These are phyloP conservation scores for Heterobasidion annosum DNA, from an alignment of 1,284 basidiomycete species.

Conservation along the genomic window DNA sequence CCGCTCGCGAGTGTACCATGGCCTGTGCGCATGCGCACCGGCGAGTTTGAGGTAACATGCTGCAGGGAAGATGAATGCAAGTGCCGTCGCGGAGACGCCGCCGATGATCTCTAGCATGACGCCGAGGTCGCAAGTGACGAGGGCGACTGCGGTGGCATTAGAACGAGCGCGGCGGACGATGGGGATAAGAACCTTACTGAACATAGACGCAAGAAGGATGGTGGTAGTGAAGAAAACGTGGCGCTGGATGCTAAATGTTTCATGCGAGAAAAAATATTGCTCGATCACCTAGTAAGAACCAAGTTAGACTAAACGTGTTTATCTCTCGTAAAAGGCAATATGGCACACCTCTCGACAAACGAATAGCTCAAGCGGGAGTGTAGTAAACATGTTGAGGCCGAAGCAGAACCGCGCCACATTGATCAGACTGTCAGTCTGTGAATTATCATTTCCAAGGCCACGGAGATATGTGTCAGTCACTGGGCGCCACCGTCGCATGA, in stretches of 20 bases:
- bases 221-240: slow-evolving; percentile 89
- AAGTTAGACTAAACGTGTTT: background rate
- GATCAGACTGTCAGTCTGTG: slow-evolving; percentile 72
- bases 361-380: slow-evolving; percentile 86
- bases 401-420: slow-evolving; percentile 95
- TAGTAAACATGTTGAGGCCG: slow-evolving; percentile 98
- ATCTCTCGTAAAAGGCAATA: background rate
- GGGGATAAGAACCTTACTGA: slow-evolving; percentile 43
- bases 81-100: slow-evolving; percentile 86
- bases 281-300: slow-evolving; percentile 64
- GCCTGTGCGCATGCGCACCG: too few species aligned
- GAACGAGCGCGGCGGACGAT: background rate
- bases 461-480: too few species aligned
- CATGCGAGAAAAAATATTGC: slow-evolving; percentile 86
- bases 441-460: background rate
- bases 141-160: slow-evolving; percentile 51
- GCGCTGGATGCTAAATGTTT: slow-evolving; percentile 70
- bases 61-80: slow-evolving; percentile 93
- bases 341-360: slow-evolving; percentile 81
- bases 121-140: slow-evolving; percentile 94
- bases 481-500: background rate
- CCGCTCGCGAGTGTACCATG: slow-evolving; percentile 60
- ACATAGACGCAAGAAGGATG: slow-evolving; percentile 79
- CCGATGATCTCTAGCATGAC: slow-evolving; percentile 97
- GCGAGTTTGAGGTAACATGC: slow-evolving; percentile 78